These are phyloP conservation scores for Taphrina deformans DNA, from an alignment of 1,139 yeast genomes.

Conservation along the genomic window DNA sequence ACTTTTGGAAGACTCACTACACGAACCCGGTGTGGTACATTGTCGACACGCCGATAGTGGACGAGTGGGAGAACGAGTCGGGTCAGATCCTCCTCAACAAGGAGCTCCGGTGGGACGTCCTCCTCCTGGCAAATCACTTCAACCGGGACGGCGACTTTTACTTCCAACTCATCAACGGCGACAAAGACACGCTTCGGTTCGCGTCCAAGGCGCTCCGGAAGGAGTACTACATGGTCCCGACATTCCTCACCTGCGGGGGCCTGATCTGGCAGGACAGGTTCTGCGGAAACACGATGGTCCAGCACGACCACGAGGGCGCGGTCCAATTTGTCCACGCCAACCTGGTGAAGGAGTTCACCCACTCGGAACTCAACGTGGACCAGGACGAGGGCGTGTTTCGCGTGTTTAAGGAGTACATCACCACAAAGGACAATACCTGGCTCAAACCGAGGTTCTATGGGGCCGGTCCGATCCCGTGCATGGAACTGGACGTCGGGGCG, in stretches of 20 bases:
- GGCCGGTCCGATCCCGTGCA: conserved; percentile 26
- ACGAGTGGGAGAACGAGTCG: conserved; percentile 34
- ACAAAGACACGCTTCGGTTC: conserved; percentile 32
- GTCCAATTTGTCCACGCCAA: conserved; percentile 32
- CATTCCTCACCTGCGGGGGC: conserved; percentile 31
- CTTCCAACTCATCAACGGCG: conserved; percentile 33
- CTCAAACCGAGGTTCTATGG: conserved; percentile 29
- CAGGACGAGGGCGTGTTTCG: conserved; percentile 34
- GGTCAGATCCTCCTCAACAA: conserved; percentile 31
- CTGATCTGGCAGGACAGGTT: conserved; percentile 32
- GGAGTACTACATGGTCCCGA: conserved; percentile 33
- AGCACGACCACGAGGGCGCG: conserved; percentile 29
- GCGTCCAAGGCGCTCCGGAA: conserved; percentile 28
- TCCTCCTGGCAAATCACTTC: conserved; percentile 32
- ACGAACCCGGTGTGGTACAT: conserved; percentile 32
- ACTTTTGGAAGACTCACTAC: conserved; percentile 33
- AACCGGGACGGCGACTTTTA: conserved; percentile 30
- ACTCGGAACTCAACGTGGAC: conserved; percentile 18
- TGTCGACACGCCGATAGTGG: conserved; percentile 27
- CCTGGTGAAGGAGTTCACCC: conserved; percentile 32
- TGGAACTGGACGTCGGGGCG: conserved; percentile 27
- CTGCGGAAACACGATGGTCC: conserved; percentile 34
- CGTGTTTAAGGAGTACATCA: conserved; percentile 25
- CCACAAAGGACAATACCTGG: conserved; percentile 31
- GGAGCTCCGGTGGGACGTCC: conserved; percentile 21